phyloP scores from a whole-genome alignment of 805 yeast species.

The Candida glaebosa region DNA sequence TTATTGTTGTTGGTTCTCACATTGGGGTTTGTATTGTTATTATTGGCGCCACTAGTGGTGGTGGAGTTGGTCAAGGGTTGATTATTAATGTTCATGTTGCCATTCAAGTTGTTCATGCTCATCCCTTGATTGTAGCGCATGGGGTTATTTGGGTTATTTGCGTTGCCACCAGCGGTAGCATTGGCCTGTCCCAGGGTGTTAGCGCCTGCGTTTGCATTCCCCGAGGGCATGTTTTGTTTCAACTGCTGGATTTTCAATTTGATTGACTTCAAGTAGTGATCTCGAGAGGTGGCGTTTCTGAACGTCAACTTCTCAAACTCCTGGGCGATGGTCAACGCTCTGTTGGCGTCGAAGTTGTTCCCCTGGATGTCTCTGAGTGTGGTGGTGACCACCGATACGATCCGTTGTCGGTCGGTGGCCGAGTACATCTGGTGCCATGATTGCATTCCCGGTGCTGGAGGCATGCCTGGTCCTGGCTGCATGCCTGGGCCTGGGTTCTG shows the following conservation, averaged over 20 bases:
- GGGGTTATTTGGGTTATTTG: background rate
- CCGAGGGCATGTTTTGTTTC: slow-evolving; percentile 10
- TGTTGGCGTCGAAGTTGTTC: slow-evolving; percentile 29
- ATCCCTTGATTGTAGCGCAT: background rate
- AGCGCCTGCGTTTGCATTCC: slow-evolving; percentile 3
- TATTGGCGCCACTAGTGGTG: background rate
- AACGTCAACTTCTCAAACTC: slow-evolving; percentile 69
- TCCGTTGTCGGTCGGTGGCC: slow-evolving; percentile 35
- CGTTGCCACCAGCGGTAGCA: background rate
- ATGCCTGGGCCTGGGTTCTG: slow-evolving; percentile 3
- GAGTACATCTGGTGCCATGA: slow-evolving; percentile 27
- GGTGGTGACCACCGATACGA: slow-evolving; percentile 34
- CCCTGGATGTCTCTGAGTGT: slow-evolving; percentile 37
- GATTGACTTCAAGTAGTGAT: slow-evolving; percentile 49
- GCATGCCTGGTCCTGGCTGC: slow-evolving; percentile 24
- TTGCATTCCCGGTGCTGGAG: slow-evolving; percentile 13
- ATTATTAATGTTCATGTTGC: background rate
- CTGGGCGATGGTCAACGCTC: slow-evolving; percentile 50
- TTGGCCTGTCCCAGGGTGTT: background rate
- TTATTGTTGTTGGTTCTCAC: slow-evolving; percentile 6
- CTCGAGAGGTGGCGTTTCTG: slow-evolving; percentile 52
- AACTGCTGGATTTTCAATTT: slow-evolving; percentile 37
- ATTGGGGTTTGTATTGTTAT: slow-evolving; percentile 2
- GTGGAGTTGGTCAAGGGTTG: background rate
- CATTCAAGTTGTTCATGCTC: background rate